Base-by-base conservation (phyloP, 768 basidiomycete species). In the Lactarius evosmus region DNA sequence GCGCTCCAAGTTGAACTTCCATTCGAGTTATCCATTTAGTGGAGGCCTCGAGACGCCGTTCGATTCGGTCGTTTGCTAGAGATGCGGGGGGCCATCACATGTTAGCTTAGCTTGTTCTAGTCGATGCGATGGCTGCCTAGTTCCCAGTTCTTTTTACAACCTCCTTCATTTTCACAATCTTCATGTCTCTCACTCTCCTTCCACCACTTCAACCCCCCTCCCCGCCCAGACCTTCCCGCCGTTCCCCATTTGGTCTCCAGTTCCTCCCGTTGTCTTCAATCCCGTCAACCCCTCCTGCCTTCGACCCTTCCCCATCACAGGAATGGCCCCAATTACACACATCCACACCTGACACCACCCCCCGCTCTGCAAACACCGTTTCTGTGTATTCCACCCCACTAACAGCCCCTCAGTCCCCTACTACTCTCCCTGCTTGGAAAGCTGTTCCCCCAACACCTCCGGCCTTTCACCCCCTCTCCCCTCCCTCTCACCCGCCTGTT, bases 381-480 rank as follows among this genome's bases (percentile, higher is more conserved):
- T 64, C 66, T 14, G 58, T 57, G 16, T 60, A 60, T n/a, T 52
- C 55, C 8, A 66, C 63, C 1, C 66, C 64, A 4, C 54, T 55
- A 12, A 58, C 66, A 7, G 56, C 55, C 16, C 61, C 57, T 5
- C 65, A 32, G 30, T 58, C 65, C 3, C 62, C 61, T 16, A 50
- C 65, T 19, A 11, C 27, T 38, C 62, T 66, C 6, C 65, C 65
- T 25, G 65, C 56, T 16, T 66, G 65, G 67, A 66, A 58, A 52
- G 62, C 67, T 19, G 67, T 67, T 19, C 67, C 67, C 38, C 67
- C 67, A 44, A 66, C 67, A 0, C 67, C 67, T n/a, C 67, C 67
- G 19, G 46, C 60, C 19, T 58, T 58, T 34, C 44, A 60, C n/a
- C 32, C 51, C 12, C 56, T 57, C 29, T 66, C 63, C 8, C 56